Conservation (phyloP, 441 rosid species). For the Breynia disticha region DNA sequence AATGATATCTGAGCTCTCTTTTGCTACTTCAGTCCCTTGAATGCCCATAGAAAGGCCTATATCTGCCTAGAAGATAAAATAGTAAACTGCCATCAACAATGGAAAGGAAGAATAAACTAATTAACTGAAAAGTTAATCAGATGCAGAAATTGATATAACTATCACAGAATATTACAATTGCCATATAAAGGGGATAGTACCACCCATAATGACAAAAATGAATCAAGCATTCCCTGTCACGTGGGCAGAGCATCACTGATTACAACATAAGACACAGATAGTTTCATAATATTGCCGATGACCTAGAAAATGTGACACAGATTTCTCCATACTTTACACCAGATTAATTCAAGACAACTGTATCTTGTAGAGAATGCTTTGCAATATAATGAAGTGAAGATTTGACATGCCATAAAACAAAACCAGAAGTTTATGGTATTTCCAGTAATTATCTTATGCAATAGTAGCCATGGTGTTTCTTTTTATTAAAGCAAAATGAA, state of each 20-base stretch:
- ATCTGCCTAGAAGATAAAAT: constrained; percentile 87
- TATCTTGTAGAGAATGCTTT: too few species aligned
- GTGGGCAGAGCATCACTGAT: too few species aligned
- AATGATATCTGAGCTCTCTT: constrained; percentile 91
- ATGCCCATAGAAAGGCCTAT: constrained; percentile 98
- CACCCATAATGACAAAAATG: too few species aligned
- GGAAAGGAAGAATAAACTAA: too few species aligned
- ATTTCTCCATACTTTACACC: neutral
- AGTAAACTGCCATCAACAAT: neutral
- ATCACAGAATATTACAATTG: too few species aligned
- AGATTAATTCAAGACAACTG: too few species aligned
- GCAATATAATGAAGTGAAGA: neutral
- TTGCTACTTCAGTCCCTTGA: constrained; percentile 96
- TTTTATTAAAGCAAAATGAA: neutral
- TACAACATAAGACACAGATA: too few species aligned
- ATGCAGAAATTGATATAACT: too few species aligned
- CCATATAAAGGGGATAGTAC: too few species aligned
- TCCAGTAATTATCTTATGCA: neutral
- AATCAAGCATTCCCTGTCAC: too few species aligned
- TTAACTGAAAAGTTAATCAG: too few species aligned
- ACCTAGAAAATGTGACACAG: neutral
- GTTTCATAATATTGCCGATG: neutral
- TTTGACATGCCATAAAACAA: neutral
- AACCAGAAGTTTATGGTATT: neutral
- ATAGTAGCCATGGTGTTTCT: neutral